These are phyloP conservation scores for Collybia sordida DNA, from an alignment of 768 basidiomycete genomes.

Conservation along the genomic window DNA sequence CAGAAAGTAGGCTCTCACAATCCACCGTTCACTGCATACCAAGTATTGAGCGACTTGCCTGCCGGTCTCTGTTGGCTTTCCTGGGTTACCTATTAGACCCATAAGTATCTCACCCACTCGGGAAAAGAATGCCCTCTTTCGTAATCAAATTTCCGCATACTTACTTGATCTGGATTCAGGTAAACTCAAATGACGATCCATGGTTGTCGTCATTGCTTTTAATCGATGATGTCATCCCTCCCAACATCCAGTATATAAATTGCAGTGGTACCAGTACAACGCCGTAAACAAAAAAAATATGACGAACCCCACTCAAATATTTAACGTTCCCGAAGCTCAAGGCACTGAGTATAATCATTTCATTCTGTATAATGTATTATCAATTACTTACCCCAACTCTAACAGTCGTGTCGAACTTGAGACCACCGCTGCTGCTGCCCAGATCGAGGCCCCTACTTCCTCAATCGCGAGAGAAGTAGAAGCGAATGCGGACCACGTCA, in stretches of 20 bases:
- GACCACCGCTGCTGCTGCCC: slow-evolving; percentile 57
- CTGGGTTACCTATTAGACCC: no score
- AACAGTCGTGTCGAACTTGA: slow-evolving; percentile 36
- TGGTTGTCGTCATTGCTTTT: slow-evolving; percentile 10
- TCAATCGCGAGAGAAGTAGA: slow-evolving; percentile 43
- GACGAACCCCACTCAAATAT: slow-evolving; percentile 26
- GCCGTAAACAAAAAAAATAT: slow-evolving; percentile 25
- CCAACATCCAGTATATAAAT: not conserved
- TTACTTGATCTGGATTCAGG: no score
- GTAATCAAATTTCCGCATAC: no score
- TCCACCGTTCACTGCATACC: no score
- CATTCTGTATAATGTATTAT: not conserved
- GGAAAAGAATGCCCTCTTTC: no score
- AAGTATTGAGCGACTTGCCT: no score
- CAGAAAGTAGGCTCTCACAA: no score
- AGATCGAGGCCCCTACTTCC: slow-evolving; percentile 44
- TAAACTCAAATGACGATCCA: not conserved
- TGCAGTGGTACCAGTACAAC: not conserved
- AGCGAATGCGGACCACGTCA: slow-evolving; percentile 42
- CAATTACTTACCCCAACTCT: not conserved
- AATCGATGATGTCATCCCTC: slow-evolving; percentile 10
- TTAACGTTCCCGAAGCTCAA: slow-evolving; percentile 35
- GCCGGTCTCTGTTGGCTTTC: no score
- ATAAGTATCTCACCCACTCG: no score
- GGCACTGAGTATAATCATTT: slow-evolving; percentile 29